Evolutionary conservation across 1,139 yeast species (phyloP), one percentile per base, ranked within the genome.

Genomic region (Sugiyamaella xylanicola): DNA sequence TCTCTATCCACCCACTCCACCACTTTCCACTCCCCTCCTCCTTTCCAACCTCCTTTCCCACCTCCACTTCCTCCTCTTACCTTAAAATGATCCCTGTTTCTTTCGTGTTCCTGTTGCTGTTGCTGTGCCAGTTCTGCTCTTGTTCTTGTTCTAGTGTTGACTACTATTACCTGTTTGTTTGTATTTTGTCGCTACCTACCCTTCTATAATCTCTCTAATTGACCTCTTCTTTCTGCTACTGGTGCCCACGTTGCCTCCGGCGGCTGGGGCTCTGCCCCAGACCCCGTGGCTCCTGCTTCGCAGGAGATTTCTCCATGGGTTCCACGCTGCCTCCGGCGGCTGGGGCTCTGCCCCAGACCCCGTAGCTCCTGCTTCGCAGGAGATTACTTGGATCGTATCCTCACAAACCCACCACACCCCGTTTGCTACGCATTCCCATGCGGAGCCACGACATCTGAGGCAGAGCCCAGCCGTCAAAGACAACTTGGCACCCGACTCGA

Each of bases 241-340:
- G 21, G 15, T 15, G 9, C 5, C 9, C 5, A 40, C 27, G 4
- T 8, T 19, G 42, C 50, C 50, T 35, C 50, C 41, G 50, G 27
- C 29, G 42, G 42, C 50, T 15, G 50, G 42, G 50, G 42, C 50
- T 11, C 49, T 17, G 49, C 49, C 42, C 49, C 29, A 25, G 47
- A 21, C 17, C 43, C 43, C 21, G 43, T 40, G 13, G 43, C 13
- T n/a, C 43, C 21, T 13, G 40, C 29, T 25, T 25, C 29, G 29
- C 29, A n/a, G n/a, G n/a, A n/a, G n/a, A n/a, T n/a, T n/a, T n/a
- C n/a, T n/a, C n/a, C n/a, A n/a, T n/a, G n/a, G n/a, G n/a, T n/a
- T n/a, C n/a, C n/a, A n/a, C n/a, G n/a, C n/a, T n/a, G n/a, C n/a
- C n/a, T n/a, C n/a, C n/a, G n/a, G n/a, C n/a, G n/a, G n/a, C n/a